These are phyloP conservation scores for Pichia sp. DNA, from an alignment of 1,139 yeast genomes.

Conservation along the genomic window DNA sequence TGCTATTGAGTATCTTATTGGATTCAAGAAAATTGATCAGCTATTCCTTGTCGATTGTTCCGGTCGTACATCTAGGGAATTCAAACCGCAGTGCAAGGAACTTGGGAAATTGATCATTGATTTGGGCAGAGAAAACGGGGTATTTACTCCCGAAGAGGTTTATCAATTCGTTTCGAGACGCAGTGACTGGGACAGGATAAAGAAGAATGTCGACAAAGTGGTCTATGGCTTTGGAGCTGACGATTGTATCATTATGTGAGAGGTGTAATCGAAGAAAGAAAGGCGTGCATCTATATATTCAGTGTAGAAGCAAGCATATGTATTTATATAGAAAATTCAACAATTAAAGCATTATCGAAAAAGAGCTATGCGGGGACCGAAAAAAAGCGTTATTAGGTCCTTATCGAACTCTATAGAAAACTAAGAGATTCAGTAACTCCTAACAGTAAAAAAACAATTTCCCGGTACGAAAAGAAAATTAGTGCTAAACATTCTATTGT, in stretches of 20 bases:
- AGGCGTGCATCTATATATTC: not conserved
- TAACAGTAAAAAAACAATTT: too few relatives aligned
- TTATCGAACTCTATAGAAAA: too few relatives aligned
- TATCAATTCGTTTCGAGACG: slow-evolving; percentile 87
- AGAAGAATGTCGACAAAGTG: slow-evolving; percentile 82
- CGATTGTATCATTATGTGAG: slow-evolving; percentile 48
- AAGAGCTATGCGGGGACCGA: too few relatives aligned
- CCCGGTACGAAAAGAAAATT: too few relatives aligned
- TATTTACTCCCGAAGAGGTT: slow-evolving; percentile 87
- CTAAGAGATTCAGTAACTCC: too few relatives aligned
- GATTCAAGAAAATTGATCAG: slow-evolving; percentile 80
- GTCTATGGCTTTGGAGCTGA: slow-evolving; percentile 83
- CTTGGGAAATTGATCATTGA: slow-evolving; percentile 82
- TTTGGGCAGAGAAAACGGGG: slow-evolving; percentile 80
- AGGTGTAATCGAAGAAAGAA: not conserved
- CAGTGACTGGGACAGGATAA: slow-evolving; percentile 77
- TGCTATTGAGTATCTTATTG: slow-evolving; percentile 71
- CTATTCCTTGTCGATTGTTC: slow-evolving; percentile 62
- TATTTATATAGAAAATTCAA: not conserved
- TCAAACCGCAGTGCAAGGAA: slow-evolving; percentile 71
- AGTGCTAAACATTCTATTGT: not conserved
- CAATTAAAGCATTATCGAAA: too few relatives aligned
- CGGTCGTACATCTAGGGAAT: slow-evolving; percentile 20
- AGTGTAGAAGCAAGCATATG: not conserved
- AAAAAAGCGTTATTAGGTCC: too few relatives aligned